These are phyloP conservation scores for Chiua sp. DNA, from an alignment of 1,284 basidiomycete genomes.

Conservation along the genomic window DNA sequence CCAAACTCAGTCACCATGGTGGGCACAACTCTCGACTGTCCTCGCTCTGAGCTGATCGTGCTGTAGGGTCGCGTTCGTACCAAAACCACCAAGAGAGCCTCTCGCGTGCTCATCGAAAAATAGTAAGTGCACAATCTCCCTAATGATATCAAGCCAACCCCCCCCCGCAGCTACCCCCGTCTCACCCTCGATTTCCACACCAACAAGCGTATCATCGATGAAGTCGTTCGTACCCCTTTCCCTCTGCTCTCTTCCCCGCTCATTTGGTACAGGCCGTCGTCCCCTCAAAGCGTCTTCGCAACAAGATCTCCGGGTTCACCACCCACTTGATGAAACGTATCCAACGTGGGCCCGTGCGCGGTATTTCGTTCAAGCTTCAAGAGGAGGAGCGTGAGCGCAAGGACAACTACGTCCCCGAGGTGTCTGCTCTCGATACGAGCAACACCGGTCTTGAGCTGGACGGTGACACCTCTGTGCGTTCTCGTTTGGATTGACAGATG, in stretches of 20 bases:
- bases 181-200: constrained; percentile 98
- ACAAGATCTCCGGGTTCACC: constrained; percentile 99
- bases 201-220: constrained; percentile 99
- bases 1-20: constrained; percentile 55
- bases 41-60: constrained; percentile 1
- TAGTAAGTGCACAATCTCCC: constrained; percentile 68
- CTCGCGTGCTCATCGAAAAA: constrained; percentile 99
- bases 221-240: constrained; percentile 73
- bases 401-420: constrained; percentile 98
- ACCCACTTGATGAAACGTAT: constrained; percentile 99
- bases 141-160: constrained; percentile 5
- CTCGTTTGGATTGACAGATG: neutral
- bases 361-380: constrained; percentile 99
- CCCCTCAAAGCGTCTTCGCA: constrained; percentile 98
- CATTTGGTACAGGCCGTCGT: constrained; percentile 75
- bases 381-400: constrained; percentile 99
- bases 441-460: constrained; percentile 85
- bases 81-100: constrained; percentile 99
- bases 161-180: constrained; percentile 87
- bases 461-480: constrained; percentile 85
- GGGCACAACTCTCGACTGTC: neutral
- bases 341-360: constrained; percentile 98
- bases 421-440: constrained; percentile 90
- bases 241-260: neutral
- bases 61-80: constrained; percentile 97